phyloP scores from a whole-genome alignment of 805 yeast species.

The Teunomyces barrocoloradensis region DNA sequence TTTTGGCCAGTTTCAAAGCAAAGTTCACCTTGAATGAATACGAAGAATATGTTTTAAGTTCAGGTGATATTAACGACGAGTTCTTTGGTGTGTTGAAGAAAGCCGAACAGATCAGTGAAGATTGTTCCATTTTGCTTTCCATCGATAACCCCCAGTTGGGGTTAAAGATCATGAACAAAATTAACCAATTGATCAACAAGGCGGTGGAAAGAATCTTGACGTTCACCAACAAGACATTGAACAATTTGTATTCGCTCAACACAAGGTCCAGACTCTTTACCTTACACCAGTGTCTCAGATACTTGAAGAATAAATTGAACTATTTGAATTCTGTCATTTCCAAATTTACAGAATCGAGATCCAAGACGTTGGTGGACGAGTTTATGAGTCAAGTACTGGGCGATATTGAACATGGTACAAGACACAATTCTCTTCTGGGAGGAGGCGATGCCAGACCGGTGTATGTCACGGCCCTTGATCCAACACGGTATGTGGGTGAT shows the following conservation, averaged over 20 bases:
- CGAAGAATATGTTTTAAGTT: slow-evolving; percentile 60
- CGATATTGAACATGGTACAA: slow-evolving; percentile 9
- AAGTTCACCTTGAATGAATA: slow-evolving; percentile 67
- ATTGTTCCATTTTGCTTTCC: slow-evolving; percentile 69
- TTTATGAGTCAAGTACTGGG: slow-evolving; percentile 54
- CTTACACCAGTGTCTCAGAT: slow-evolving; percentile 31
- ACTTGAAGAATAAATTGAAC: slow-evolving; percentile 38
- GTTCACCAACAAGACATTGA: slow-evolving; percentile 33
- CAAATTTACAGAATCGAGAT: slow-evolving; percentile 66
- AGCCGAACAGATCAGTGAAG: slow-evolving; percentile 61
- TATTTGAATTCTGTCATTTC: slow-evolving; percentile 59
- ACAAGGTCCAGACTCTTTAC: slow-evolving; percentile 21
- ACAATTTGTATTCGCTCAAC: slow-evolving; percentile 28
- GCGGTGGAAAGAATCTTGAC: slow-evolving; percentile 28
- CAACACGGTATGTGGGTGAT: slow-evolving; percentile 81
- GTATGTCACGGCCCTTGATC: slow-evolving; percentile 70
- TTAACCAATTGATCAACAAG: slow-evolving; percentile 48
- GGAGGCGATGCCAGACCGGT: slow-evolving; percentile 42
- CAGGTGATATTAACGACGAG: slow-evolving; percentile 46
- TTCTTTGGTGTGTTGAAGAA: slow-evolving; percentile 61
- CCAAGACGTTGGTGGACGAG: slow-evolving; percentile 62
- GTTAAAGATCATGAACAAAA: slow-evolving; percentile 57
- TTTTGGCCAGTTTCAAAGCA: slow-evolving; percentile 53
- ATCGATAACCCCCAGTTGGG: slow-evolving; percentile 69
- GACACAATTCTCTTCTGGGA: background rate